These are phyloP conservation scores for Magnusiomyces magnusii DNA, from an alignment of 1,139 yeast genomes.

Conservation along the genomic window DNA sequence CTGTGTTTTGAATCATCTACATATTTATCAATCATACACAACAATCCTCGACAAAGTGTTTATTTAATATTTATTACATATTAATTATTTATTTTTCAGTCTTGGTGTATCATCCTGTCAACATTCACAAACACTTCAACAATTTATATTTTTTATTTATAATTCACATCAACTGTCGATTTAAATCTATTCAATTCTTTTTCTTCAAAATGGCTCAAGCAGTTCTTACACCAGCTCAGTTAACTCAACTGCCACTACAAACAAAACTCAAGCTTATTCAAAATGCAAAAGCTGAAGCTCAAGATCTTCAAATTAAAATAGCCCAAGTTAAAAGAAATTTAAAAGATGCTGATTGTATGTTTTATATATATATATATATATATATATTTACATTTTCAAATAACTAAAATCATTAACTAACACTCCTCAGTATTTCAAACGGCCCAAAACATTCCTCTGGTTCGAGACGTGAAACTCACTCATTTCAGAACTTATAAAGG, in stretches of 20 bases:
- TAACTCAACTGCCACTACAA: conserved; percentile 3
- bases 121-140: not conserved
- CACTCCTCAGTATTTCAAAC: not conserved
- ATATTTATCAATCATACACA: too few relatives aligned
- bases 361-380: too few relatives aligned
- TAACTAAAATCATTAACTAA: not conserved
- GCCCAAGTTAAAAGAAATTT: not conserved
- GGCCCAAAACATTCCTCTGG: conserved; percentile 14
- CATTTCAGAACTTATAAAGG: conserved; percentile 43
- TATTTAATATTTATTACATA: too few relatives aligned
- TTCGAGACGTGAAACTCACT: not conserved
- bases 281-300: not conserved
- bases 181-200: not conserved
- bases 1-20: too few relatives aligned
- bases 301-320: conserved; percentile 1
- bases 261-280: conserved; percentile 5
- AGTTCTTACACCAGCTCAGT: not conserved
- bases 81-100: not conserved
- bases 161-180: not conserved
- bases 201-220: not conserved
- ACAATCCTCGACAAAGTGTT: too few relatives aligned
- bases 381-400: not conserved
- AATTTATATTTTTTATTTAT: too few relatives aligned
- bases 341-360: not conserved
- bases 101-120: not conserved